Base-by-base conservation (phyloP, 2,329 filamentous ascomycete species). In the Diaporthe australafricana region DNA sequence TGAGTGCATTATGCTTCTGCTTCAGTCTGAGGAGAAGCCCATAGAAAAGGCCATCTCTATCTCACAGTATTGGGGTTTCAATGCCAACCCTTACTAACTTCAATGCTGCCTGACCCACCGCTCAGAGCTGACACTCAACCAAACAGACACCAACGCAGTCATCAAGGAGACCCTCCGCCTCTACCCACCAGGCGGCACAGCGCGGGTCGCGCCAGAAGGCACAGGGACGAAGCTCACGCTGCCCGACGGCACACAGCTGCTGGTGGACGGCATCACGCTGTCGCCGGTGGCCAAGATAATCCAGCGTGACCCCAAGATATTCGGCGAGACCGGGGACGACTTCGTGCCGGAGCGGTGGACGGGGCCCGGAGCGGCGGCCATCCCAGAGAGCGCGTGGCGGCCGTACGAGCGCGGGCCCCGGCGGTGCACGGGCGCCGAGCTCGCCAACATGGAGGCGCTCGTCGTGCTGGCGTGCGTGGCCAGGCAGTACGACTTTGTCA, bases 161-260 rank as follows among this genome's bases (percentile, higher is more conserved):
- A 56, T 68, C 40, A 68, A 68, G 40, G 65, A 68, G 38, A 20
- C 47, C 16, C 27, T 68, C 11, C 65, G 65, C 16, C 65, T 68
- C 4, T 53, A 53, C 20, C 65, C 65, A 6, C 65, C 65, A 2
- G 65, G 50, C 12, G 35, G 47, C 6, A 50, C 65, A 4, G 50
- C 50, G 65, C 38, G 65, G 4, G 48, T 52, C 5, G 35, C 40
- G 1, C 47, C 47, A 17, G n/a, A 17, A 6, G 52, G 65, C 22
- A 27, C 50, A 7, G 52, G 52, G 11, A 30, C 56, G n/a, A 56
- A 16, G 17, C 32, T 68, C 3, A 32, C 22, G 35, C 73, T 77
- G 32, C 60, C 78, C 2, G 63, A 69, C 3, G 76, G 76, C 12
- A 47, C 76, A 50, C 62, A 75, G 7, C 57, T 75, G 11, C 73